These are phyloP conservation scores for Teunomyces funiuensis DNA, from an alignment of 805 yeast species.

Conservation along the genomic window DNA sequence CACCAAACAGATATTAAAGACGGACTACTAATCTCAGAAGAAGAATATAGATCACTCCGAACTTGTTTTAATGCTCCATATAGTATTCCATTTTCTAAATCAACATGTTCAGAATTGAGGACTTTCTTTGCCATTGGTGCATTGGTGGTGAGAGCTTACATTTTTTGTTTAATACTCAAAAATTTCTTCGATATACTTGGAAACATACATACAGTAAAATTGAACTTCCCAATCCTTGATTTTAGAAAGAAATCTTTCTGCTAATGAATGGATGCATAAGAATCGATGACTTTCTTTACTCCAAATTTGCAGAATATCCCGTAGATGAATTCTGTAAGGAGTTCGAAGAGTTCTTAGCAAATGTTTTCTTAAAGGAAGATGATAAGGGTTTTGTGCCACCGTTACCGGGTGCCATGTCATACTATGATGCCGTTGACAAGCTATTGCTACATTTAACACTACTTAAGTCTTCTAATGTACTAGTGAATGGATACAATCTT, in stretches of 20 bases:
- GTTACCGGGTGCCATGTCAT: neutral
- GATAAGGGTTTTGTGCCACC: neutral
- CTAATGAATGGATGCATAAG: neutral
- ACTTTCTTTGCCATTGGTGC: neutral
- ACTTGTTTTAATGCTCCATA: slow-evolving; percentile 49
- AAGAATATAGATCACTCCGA: slow-evolving; percentile 13
- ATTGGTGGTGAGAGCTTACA: neutral
- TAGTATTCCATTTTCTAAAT: slow-evolving; percentile 45
- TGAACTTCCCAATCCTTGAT: neutral
- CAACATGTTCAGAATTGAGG: slow-evolving; percentile 31
- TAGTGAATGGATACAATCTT: slow-evolving; percentile 41
- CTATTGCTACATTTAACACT: slow-evolving; percentile 33
- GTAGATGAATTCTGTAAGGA: neutral
- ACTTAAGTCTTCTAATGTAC: slow-evolving; percentile 32
- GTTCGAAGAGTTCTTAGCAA: neutral
- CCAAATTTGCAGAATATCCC: neutral
- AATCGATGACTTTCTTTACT: neutral
- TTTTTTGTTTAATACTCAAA: neutral
- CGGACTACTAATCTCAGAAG: slow-evolving; percentile 18
- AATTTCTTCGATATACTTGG: neutral
- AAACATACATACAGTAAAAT: neutral
- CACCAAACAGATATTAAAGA: slow-evolving; percentile 46
- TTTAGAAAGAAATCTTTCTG: neutral
- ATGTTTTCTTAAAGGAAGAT: neutral
- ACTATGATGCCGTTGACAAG: slow-evolving; percentile 38